A percentile compares a stretch with the other conserved stretches of the same genome.
phyloP scores from a whole-genome alignment of 2,329 filamentous ascomycete species.

The Arthrobotrys entomopaga region DNA sequence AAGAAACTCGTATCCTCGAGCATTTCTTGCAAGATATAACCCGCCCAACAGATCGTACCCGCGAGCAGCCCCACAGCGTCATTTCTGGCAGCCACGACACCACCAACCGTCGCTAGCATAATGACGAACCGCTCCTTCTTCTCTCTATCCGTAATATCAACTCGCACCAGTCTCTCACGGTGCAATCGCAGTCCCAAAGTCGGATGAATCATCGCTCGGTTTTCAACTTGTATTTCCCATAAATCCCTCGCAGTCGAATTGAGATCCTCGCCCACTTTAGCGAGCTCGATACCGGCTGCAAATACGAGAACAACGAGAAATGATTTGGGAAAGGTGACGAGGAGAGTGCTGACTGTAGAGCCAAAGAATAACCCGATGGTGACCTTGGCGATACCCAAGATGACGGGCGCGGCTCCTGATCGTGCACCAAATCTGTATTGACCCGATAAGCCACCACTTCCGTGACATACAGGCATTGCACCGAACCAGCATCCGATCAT shows the following conservation, averaged over 20 bases:
- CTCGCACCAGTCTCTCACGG: constrained; percentile 63
- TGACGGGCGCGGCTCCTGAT: constrained; percentile 82
- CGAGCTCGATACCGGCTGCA: constrained; percentile 86
- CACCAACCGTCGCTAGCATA: constrained; percentile 87
- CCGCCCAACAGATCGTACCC: constrained; percentile 81
- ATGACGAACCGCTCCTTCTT: constrained; percentile 81
- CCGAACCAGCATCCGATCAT: constrained; percentile 88
- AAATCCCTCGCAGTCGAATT: constrained; percentile 75
- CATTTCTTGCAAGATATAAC: constrained; percentile 65
- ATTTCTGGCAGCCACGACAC: constrained; percentile 85
- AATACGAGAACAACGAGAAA: constrained; percentile 89
- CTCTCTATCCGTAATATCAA: constrained; percentile 73
- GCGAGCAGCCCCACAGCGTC: constrained; percentile 84
- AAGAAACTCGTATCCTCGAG: constrained; percentile 51
- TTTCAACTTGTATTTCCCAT: constrained; percentile 62
- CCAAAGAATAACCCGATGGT: constrained; percentile 79
- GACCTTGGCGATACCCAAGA: constrained; percentile 81
- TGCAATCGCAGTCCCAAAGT: constrained; percentile 56
- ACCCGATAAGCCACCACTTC: constrained; percentile 87
- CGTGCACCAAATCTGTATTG: constrained; percentile 92
- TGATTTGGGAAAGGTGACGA: constrained; percentile 77
- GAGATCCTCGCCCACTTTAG: constrained; percentile 82
- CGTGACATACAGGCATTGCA: constrained; percentile 94
- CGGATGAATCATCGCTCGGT: constrained; percentile 60
- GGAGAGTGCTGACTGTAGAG: constrained; percentile 75